Conservation (phyloP, 2,329 filamentous ascomycete genomes). For the Colletotrichum phormii region DNA sequence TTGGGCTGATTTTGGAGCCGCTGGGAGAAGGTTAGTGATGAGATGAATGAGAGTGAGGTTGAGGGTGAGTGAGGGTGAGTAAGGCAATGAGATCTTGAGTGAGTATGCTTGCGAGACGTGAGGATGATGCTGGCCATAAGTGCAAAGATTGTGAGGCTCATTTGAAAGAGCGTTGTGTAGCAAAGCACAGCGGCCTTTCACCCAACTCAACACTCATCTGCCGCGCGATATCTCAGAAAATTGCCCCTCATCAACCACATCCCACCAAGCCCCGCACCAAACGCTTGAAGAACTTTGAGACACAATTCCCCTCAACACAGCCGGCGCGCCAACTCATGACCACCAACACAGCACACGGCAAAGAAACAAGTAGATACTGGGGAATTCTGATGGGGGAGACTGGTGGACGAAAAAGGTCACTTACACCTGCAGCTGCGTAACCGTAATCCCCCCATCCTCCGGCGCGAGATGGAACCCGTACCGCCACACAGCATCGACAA, state of each 20-base stretch:
- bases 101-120: neutral
- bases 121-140: neutral
- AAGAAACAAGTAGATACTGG: neutral
- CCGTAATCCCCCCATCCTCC: conserved; percentile 81
- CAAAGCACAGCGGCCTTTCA: neutral
- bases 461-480: conserved; percentile 81
- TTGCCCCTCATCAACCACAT: neutral
- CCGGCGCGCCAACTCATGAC: neutral
- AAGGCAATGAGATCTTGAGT: neutral
- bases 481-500: conserved; percentile 86
- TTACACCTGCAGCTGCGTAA: conserved; percentile 84
- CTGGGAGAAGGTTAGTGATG: conserved; percentile 10
- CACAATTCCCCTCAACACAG: neutral
- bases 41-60: neutral
- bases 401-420: conserved; percentile 49
- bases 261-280: neutral
- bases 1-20: conserved; percentile 52
- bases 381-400: neutral
- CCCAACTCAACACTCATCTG: neutral
- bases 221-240: conserved; percentile 9
- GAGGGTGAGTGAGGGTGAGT: neutral
- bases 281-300: neutral
- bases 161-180: neutral
- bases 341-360: neutral
- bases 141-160: neutral